phyloP scores from a whole-genome alignment of 1,284 basidiomycete genomes.

The Hemileccinum hortonii region DNA sequence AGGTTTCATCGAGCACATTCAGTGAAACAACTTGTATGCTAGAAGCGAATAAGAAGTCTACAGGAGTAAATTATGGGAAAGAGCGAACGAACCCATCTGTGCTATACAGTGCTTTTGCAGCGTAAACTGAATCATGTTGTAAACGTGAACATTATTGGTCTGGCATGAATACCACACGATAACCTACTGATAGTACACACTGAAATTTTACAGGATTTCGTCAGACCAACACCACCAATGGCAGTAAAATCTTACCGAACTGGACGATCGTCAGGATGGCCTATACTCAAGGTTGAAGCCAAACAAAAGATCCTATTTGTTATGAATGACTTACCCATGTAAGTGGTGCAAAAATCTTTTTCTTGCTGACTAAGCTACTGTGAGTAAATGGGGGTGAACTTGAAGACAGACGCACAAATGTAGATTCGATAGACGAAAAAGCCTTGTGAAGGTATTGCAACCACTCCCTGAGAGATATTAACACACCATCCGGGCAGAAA shows the following conservation, averaged over 20 bases:
- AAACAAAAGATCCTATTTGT: not conserved
- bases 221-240: not conserved
- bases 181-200: conserved; percentile 1
- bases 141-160: not conserved
- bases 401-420: not conserved
- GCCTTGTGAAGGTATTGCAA: not conserved
- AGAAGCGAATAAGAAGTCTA: not conserved
- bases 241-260: conserved; percentile 4
- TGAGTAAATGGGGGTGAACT: not conserved
- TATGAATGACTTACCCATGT: conserved; percentile 11
- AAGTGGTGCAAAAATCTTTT: conserved; percentile 3
- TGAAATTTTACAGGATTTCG: not conserved
- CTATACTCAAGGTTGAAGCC: not conserved
- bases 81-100: conserved; percentile 8
- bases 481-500: not conserved
- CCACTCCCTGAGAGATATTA: conserved; percentile 4
- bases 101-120: conserved; percentile 3
- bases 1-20: not conserved
- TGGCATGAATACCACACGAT: not conserved
- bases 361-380: conserved; percentile 5
- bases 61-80: not conserved
- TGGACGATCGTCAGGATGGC: not conserved
- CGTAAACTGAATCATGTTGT: conserved; percentile 7
- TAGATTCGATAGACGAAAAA: conserved; percentile 18
- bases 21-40: not conserved